Conservation (phyloP, 108 stramenopile genomes). For the Nitzschia sp. region DNA sequence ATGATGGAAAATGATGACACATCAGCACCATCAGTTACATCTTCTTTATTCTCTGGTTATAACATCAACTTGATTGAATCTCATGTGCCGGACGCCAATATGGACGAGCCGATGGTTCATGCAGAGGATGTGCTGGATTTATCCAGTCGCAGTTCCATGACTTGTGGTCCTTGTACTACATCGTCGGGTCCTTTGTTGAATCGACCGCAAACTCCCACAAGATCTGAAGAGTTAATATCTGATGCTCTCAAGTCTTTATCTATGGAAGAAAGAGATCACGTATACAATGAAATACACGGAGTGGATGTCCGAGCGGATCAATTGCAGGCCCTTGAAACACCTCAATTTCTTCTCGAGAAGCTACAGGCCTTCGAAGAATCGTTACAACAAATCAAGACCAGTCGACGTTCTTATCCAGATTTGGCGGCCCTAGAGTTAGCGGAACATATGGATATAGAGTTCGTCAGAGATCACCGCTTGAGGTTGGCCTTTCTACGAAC, state of each 20-base stretch:
- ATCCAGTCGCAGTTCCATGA: too few species aligned
- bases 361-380: not conserved
- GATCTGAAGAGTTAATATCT: not conserved
- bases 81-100: too few species aligned
- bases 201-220: too few species aligned
- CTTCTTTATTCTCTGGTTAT: too few species aligned
- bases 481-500: conserved; percentile 36
- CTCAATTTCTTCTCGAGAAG: not conserved
- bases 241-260: conserved; percentile 9
- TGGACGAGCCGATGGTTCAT: too few species aligned
- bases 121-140: too few species aligned
- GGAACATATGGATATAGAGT: conserved; percentile 7
- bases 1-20: too few species aligned
- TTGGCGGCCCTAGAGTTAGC: conserved; percentile 14
- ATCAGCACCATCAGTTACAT: too few species aligned
- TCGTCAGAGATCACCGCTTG: conserved; percentile 22
- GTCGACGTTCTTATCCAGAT: not conserved
- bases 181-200: too few species aligned
- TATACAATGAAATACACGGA: conserved; percentile 14
- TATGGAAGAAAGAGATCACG: conserved; percentile 14
- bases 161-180: too few species aligned
- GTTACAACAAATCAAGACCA: conserved; percentile 2
- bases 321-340: not conserved
- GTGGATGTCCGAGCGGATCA: not conserved
- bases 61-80: too few species aligned